Evolutionary conservation across 805 yeast species (phyloP), one percentile per base, ranked within the genome.

Genomic region (Yarrowia sp.): DNA sequence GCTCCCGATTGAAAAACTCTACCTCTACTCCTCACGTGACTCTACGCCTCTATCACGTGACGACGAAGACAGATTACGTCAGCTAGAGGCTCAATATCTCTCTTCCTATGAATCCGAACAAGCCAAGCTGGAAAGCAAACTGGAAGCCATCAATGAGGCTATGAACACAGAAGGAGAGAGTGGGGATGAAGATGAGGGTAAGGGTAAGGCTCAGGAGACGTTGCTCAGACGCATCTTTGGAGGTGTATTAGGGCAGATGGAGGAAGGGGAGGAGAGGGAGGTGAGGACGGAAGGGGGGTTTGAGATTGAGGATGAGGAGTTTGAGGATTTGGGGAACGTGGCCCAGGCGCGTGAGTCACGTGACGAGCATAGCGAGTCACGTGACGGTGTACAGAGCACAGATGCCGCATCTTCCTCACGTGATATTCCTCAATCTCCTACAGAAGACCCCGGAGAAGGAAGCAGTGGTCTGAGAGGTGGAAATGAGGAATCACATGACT

Each of bases 21-120:
- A 55, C 11, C 47, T 55, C n/a, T 55, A 55, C 47, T 39, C 61
- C 8, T n/a, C 60, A 28, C 60, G 60, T 39, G 61, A 55, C 39
- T 47, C 28, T 8, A 15, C 13, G 2, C 31, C 38, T 31, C 31
- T 55, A 17, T 11, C 47, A 55, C 47, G 47, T 41, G 61, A 55
- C 15, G 61, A 55, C 33, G 61, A 55, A 38, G n/a, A 4, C n/a
- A 31, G 47, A 8, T 14, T 55, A 10, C 45, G 61, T 11, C 36
- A 31, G 61, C 61, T 55, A 15, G 61, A 55, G 31, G 45, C 38
- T 1, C 45, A 38, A 31, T 55, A 55, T 7, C 22, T 39, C 2
- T 4, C n/a, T 5, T 39, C 45, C 4, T 41, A 55, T 17, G 61
- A 55, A 9, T 3, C 45, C 8, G 60, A 51, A 11, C 44, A 28